Conservation (phyloP, 306 rosid species). For the Castanospermum australe region DNA sequence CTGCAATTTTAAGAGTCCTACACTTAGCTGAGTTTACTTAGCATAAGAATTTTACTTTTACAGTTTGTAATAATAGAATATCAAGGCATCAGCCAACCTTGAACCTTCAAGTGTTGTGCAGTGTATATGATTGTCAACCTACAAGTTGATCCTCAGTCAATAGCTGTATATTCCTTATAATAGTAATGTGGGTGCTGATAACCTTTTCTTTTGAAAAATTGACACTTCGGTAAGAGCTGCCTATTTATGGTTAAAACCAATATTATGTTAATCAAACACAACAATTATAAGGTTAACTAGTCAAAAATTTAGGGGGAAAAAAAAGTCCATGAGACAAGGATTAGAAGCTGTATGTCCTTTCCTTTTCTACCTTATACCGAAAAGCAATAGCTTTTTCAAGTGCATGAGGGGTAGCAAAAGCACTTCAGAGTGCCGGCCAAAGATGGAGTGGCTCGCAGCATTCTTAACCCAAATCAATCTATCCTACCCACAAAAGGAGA, state of each 20-base stretch:
- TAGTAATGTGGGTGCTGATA: not conserved
- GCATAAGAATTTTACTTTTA: not conserved
- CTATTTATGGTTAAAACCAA: not conserved
- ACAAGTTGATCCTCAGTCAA: not conserved
- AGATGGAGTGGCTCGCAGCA: constrained; percentile 35
- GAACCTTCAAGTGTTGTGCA: not conserved
- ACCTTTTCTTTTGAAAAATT: not conserved
- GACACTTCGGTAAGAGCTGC: not conserved
- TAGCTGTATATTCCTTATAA: not conserved
- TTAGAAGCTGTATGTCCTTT: not conserved
- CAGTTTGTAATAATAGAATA: not conserved
- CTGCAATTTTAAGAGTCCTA: not conserved
- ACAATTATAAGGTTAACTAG: not conserved
- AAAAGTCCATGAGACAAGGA: not conserved
- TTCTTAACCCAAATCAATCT: constrained; percentile 25
- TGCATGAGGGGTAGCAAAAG: constrained; percentile 70
- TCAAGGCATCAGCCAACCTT: not conserved
- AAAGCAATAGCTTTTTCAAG: constrained; percentile 24
- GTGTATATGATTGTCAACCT: not conserved
- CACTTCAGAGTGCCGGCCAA: constrained; percentile 44
- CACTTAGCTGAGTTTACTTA: not conserved
- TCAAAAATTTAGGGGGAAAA: too few relatives aligned
- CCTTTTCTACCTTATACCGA: constrained; percentile 7
- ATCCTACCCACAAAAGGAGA: constrained; percentile 24
- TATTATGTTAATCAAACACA: not conserved